Evolutionary conservation across 495 filamentous ascomycete species (phyloP), one percentile per base, ranked within the genome.

Genomic region (Chaetomium tenue): DNA sequence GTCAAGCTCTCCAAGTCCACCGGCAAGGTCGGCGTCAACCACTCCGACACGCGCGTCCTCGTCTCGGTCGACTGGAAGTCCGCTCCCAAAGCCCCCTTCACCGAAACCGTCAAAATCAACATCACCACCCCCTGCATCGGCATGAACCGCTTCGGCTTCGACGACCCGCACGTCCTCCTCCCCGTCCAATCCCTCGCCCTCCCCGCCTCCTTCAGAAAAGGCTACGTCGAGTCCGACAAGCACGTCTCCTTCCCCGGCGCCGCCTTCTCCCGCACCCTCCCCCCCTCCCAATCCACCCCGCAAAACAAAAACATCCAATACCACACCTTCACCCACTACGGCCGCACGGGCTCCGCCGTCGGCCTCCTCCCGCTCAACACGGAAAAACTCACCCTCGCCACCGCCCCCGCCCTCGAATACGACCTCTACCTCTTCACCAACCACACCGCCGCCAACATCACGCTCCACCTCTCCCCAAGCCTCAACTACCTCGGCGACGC

Each of bases 171-270:
- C 22, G 77, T 89, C 28, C 80, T 84, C 65, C 74, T 91, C 5
- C 88, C 87, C 5, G 75, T 89, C 63, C 79, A 80, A 52, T 75
- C 83, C 28, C 82, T 83, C 50, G 70, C 72, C 15, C 66, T 86
- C 33, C 83, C 88, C 0, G 67, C 76, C 1, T 74, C 74, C 25
- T 91, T 90, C 75, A 78, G 71, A 6, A 54, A 75, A 48, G 88
- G 87, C 52, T 90, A 88, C 66, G 83, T 90, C 64, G 89, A 92
- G 72, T 79, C 77, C 5, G 85, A 89, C 67, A 78, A 78, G 50
- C 77, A 82, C 61, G 72, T 92, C 50, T 76, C 85, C 62, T 87
- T 91, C 63, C 81, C 87, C 67, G 81, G 82, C 12, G 80, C 83
- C 20, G 80, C 88, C 69, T 84, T 82, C 74, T 66, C 76, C 61